Evolutionary conservation across 2,329 filamentous ascomycete genomes (phyloP), one percentile per base, ranked within the genome.

Genomic region (Thelonectria rubi): DNA sequence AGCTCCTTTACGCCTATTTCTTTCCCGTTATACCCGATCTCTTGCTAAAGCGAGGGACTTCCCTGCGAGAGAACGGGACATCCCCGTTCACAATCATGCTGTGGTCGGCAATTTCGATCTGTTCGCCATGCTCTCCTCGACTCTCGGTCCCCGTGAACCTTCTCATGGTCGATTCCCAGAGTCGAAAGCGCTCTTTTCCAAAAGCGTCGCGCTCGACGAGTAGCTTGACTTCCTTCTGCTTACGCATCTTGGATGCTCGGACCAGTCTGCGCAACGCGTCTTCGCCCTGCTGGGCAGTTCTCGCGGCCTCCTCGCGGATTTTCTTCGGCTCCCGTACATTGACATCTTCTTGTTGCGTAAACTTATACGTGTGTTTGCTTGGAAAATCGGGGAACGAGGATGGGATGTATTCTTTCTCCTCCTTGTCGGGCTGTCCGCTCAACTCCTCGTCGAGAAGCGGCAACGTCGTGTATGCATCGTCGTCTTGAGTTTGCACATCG

Each of bases 1-100:
- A 30, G 5, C 5, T 15, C 47, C 46, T 70, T 37, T 30, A 72
- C 20, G 49, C 8, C 18, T 39, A 49, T 43, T 72, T 72, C 53
- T 73, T 72, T 52, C 62, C 59, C 39, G 66, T 56, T 37, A 75
- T 40, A 14, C 70, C 73, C 21, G 74, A 69, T 59, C 81, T 78
- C 64, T 81, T 81, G 9, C 79, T 79, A n/a, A 77, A 69, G 30
- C 83, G 79, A 3, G 82, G 80, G 10, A 85, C 73, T 63, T 86
- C 84, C 64, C 84, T 84, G 42, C 87, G 82, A 45, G 82, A 77
- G 62, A 84, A 86, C 10, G 76, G 74, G 54, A 78, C 78, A 24
- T 86, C 83, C 2, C 84, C 81, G 64, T 89, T 88, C 34, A 89
- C 86, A 73, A 89, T 86, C 79, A 88, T 87, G 70, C 86, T 88